Evolutionary conservation across 2,329 filamentous ascomycete species (phyloP), one percentile per base, ranked within the genome.

Genomic region (Sarocladium brachiariae): DNA sequence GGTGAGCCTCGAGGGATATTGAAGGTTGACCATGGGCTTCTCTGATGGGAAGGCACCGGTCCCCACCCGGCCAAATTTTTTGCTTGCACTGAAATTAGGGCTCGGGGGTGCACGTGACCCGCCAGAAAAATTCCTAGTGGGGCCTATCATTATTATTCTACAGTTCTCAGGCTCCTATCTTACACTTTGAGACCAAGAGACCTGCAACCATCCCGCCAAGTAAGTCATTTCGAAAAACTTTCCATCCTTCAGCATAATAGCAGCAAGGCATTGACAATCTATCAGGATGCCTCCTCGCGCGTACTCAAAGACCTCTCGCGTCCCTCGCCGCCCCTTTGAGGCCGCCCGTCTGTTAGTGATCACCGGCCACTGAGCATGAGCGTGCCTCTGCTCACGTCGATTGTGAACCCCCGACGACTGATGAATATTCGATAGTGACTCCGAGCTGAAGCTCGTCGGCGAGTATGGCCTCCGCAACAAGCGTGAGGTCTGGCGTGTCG

Each of bases 391-490:
- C 84, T 91, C 80, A 97, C 73, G 91, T 96, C 92, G 87, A 81
- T 81, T 84, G 81, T 84, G 78, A 83, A 73, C 61, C 62, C 63
- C 79, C 77, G 87, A 86, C 87, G 83, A 87, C 80, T 30, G 67
- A 10, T 30, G 68, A 70, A 58, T 66, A 61, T 62, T 63, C 67
- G 14, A 70, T 80, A 97, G 93, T 81, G 93, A 99, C 82, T 89
- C 91, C 71, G 93, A 99, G 82, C 80, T 99, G 77, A 99, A 99
- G 88, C 87, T 93, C 77, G 92, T 99, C 70, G 93, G 93, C 78
- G 93, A 99, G 82, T 99, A 95, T 83, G 93, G 93, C 79, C 89
- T 99, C 69, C 89, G 91, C 79, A 99, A 99, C 84, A 99, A 99
- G 90, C 92, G 93, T 83, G 93, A 99, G 84, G 93, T 99, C 72